Base-by-base conservation (phyloP, 2,329 filamentous ascomycete species). In the Aspergillus sclerotialis region DNA sequence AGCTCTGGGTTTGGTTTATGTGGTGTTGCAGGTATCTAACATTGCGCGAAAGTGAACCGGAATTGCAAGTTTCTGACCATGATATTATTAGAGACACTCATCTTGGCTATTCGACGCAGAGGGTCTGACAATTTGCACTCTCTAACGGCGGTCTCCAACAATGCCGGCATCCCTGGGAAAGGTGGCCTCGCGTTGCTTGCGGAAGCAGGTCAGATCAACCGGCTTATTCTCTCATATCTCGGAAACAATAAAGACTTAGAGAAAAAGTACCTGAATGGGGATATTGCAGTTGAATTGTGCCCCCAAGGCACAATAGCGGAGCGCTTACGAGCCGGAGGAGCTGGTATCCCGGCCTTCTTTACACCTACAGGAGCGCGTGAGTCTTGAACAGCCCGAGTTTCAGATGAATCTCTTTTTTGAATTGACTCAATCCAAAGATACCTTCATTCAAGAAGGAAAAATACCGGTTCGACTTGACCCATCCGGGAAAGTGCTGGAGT, bases 1-100 rank as follows among this genome's bases (percentile, higher is more conserved):
- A 86, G 83, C 53, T 80, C 84, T 11, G 85, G 84, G 1, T 90
- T 90, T 56, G 85, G 85, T n/a, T 72, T 90, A 9, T 89, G 82
- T 47, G 84, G 84, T 44, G 81, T 88, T 12, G 77, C 80, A 35
- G 75, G 77, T 78, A 63, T 35, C 65, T 50, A 32, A 9, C 4
- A 12, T 13, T 7, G 19, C 19, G 19, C 19, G 19, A 6, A 23
- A 6, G 19, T 23, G 7, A 23, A 23, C n/a, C 12, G 8, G 5
- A 11, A 30, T n/a, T 18, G 17, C 16, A 31, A 14, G 18, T 30
- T 42, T 29, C 44, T 32, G 16, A 7, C 21, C 19, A 23, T 23
- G n/a, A n/a, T n/a, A n/a, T n/a, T n/a, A 5, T 46, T 56, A 71
- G 82, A 87, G 53, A 87, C 84, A 0, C 64, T 88, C 5, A 88